These are phyloP conservation scores for Gossypium mustelinum DNA, from an alignment of 345 rosid species.

Conservation along the genomic window DNA sequence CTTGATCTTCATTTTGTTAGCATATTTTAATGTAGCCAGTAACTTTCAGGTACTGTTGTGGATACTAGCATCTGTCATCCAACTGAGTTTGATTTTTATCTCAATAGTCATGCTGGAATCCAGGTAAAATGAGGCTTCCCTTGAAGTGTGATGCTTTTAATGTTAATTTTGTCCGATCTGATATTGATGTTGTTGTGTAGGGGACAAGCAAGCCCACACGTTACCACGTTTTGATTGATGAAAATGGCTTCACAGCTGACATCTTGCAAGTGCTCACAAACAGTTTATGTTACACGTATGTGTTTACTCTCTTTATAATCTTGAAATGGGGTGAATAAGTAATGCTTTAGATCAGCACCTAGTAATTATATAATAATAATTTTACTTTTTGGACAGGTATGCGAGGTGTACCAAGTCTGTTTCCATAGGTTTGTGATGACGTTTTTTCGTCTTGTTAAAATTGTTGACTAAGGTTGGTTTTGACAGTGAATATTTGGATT, in stretches of 20 bases:
- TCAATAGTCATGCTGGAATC: constrained; percentile 85
- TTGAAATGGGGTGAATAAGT: background rate
- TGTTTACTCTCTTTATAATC: background rate
- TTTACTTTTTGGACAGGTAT: constrained; percentile 30
- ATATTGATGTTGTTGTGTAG: constrained; percentile 22
- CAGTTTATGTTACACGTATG: constrained; percentile 68
- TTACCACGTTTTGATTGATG: constrained; percentile 76
- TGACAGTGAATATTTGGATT: background rate
- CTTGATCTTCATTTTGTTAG: background rate
- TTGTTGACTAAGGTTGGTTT: background rate
- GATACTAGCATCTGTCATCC: constrained; percentile 77
- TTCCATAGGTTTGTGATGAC: constrained; percentile 42
- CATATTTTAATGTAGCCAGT: background rate
- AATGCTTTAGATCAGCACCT: background rate
- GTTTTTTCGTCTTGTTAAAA: background rate
- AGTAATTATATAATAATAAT: background rate
- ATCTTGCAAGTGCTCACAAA: constrained; percentile 53
- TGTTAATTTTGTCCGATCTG: too few relatives aligned
- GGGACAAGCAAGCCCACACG: constrained; percentile 77
- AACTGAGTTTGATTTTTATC: constrained; percentile 58
- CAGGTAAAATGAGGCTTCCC: constrained; percentile 38
- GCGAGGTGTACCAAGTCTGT: constrained; percentile 78
- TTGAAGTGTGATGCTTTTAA: background rate
- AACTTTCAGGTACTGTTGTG: constrained; percentile 65
- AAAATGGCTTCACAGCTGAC: constrained; percentile 58